Conservation (phyloP, 1,284 basidiomycete species). For the Pyrrhoderma lamaoense region DNA sequence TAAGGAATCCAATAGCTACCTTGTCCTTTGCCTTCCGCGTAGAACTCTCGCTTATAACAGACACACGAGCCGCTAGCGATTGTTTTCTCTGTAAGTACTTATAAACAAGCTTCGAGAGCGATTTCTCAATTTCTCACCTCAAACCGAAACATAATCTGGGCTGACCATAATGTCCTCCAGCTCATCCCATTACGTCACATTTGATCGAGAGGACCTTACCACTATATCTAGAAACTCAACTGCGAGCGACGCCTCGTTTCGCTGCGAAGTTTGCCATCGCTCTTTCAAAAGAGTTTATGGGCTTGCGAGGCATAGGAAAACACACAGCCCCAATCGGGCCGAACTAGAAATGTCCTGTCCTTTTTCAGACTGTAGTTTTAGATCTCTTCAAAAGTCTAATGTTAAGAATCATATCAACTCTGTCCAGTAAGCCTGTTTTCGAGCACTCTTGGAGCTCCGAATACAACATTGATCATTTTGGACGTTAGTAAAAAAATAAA, state of each 20-base stretch:
- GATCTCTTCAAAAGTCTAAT: constrained; percentile 15
- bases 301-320: constrained; percentile 5
- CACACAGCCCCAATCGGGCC: constrained; percentile 2
- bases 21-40: no score
- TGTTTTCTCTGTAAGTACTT: no score
- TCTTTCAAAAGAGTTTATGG: constrained; percentile 8
- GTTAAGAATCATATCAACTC: constrained; percentile 14
- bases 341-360: constrained; percentile 4
- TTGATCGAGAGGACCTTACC: no score
- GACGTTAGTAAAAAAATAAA: constrained; percentile 6
- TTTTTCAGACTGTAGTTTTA: constrained; percentile 2
- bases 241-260: background rate
- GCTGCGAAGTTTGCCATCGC: constrained; percentile 5
- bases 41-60: no score
- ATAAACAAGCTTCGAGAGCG: no score
- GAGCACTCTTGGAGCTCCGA: background rate
- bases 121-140: no score
- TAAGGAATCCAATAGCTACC: no score
- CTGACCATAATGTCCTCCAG: no score
- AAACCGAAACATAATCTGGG: no score
- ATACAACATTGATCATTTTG: background rate
- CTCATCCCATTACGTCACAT: no score
- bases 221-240: no score
- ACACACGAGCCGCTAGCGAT: no score
- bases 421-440: constrained; percentile 11